Evolutionary conservation across 345 rosid species (phyloP).

Genomic region (Bretschneidera sinensis): DNA sequence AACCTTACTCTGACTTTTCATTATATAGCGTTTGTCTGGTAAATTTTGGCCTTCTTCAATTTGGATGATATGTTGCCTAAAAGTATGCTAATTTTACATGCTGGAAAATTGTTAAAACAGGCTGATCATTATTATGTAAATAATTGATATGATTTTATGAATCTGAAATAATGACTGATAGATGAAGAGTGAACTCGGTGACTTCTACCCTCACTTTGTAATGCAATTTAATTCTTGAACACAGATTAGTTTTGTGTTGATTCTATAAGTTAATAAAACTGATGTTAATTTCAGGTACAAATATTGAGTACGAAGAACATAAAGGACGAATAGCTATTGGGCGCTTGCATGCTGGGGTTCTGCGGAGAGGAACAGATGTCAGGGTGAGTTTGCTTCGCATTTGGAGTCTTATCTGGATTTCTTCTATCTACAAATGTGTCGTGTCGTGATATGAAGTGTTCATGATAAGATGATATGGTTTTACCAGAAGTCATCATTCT

Average conservation of each 20-base stretch:
- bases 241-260: too few species aligned
- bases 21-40: neutral
- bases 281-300: constrained; percentile 54
- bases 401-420: constrained; percentile 8
- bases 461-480: neutral
- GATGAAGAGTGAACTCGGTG: too few species aligned
- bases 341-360: constrained; percentile 82
- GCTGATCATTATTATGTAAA: too few species aligned
- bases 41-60: constrained; percentile 4
- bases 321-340: constrained; percentile 98
- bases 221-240: too few species aligned
- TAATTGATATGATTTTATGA: too few species aligned
- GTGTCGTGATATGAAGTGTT: neutral
- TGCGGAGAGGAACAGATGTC: constrained; percentile 87
- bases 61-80: too few species aligned
- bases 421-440: neutral
- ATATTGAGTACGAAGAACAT: constrained; percentile 91
- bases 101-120: too few species aligned
- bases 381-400: constrained; percentile 45
- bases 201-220: too few species aligned
- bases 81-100: too few species aligned
- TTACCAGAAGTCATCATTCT: neutral
- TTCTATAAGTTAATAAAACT: neutral
- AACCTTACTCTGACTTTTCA: constrained; percentile 11
- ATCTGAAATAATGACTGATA: too few species aligned